These are phyloP conservation scores for Exophiala viscosa DNA, from an alignment of 2,329 filamentous ascomycete species.

Conservation along the genomic window DNA sequence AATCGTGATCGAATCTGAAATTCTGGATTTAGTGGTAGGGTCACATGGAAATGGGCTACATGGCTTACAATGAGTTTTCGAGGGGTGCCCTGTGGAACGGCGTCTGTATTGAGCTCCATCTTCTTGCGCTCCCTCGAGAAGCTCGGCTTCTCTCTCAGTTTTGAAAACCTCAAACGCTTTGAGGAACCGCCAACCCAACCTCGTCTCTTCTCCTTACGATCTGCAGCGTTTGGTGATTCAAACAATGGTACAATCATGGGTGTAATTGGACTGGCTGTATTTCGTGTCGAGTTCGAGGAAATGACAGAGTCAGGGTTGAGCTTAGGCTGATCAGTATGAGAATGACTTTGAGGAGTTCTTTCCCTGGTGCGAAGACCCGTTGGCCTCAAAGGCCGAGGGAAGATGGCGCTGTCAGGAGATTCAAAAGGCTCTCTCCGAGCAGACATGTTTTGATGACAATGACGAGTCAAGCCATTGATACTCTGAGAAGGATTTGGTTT, in stretches of 20 bases:
- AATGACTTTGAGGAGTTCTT: background rate
- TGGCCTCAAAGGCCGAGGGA: background rate
- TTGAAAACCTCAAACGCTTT: slow-evolving; percentile 8
- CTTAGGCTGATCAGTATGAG: background rate
- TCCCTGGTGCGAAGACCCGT: slow-evolving; percentile 10
- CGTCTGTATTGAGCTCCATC: background rate
- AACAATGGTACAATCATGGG: background rate
- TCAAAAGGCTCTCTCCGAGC: background rate
- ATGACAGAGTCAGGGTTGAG: background rate
- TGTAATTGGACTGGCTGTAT: background rate
- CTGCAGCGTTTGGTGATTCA: background rate
- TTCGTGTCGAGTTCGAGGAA: no score
- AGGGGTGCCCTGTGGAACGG: background rate
- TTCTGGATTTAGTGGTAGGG: no score
- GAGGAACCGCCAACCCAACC: slow-evolving; percentile 15
- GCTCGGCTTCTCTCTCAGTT: slow-evolving; percentile 5
- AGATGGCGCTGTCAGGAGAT: background rate
- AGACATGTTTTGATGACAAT: slow-evolving; percentile 5
- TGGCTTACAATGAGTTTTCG: slow-evolving; percentile 8
- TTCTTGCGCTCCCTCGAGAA: background rate
- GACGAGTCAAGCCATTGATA: background rate
- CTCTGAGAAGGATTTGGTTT: background rate
- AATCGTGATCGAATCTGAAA: no score
- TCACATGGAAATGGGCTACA: background rate
- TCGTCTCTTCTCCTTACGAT: slow-evolving; percentile 4